Conservation (phyloP, 2,329 filamentous ascomycete genomes). For the Samsoniella hepiali region DNA sequence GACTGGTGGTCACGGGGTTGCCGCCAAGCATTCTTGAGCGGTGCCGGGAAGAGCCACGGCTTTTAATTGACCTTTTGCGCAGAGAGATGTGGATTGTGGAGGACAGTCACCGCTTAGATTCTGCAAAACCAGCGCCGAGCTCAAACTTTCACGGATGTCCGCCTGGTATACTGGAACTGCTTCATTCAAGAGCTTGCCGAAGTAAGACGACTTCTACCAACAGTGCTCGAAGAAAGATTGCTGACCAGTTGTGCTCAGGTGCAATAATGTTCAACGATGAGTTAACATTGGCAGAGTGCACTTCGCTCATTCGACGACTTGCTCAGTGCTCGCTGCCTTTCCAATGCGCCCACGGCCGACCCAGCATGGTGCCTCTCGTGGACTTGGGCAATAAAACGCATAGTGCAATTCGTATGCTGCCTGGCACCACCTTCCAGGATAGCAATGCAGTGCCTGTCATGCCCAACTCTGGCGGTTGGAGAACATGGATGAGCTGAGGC, state of each 20-base stretch:
- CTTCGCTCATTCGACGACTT: slow-evolving; percentile 54
- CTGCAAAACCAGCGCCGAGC: slow-evolving; percentile 8
- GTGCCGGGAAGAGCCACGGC: slow-evolving; percentile 66
- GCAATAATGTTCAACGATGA: slow-evolving; percentile 85
- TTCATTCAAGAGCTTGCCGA: slow-evolving; percentile 73
- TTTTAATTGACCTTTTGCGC: slow-evolving; percentile 72
- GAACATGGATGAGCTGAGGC: slow-evolving; percentile 23
- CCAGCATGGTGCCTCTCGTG: slow-evolving; percentile 62
- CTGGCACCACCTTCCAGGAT: not conserved
- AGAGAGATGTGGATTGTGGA: slow-evolving; percentile 67
- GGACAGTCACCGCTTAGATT: slow-evolving; percentile 34
- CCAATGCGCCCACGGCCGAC: slow-evolving; percentile 76
- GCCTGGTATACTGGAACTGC: slow-evolving; percentile 67
- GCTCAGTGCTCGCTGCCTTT: slow-evolving; percentile 69
- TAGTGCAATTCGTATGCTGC: not conserved
- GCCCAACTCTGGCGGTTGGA: slow-evolving; percentile 22
- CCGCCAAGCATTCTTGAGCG: slow-evolving; percentile 73
- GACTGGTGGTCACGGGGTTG: slow-evolving; percentile 54
- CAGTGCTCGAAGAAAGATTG: not conserved
- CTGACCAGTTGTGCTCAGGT: slow-evolving; percentile 30
- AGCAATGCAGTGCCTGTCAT: not conserved
- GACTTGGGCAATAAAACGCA: slow-evolving; percentile 39
- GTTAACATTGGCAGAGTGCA: slow-evolving; percentile 57
- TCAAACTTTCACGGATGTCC: slow-evolving; percentile 66
- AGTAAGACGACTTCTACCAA: slow-evolving; percentile 43